Percentiles rank a stretch among this genome's conserved stretches.
phyloP scores from a whole-genome alignment of 495 filamentous ascomycete species.

The Hypoxylon subgilvum region DNA sequence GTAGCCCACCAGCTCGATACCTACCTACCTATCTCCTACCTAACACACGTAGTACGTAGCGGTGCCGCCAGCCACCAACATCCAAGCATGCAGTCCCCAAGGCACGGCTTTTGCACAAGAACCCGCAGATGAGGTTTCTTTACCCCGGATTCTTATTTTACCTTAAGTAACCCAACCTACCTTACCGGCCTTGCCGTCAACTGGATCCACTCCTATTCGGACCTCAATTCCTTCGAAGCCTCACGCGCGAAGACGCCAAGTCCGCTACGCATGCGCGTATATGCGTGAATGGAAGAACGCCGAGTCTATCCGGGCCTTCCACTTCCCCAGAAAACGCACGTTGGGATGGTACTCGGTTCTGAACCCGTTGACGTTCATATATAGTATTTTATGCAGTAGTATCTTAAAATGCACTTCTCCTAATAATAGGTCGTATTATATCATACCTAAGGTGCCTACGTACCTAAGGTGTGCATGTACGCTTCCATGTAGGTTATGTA shows the following conservation, averaged over 20 bases:
- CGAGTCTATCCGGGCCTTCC: constrained; percentile 11
- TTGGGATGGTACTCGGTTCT: constrained; percentile 3
- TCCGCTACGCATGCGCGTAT: constrained; percentile 1
- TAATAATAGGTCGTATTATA: constrained; percentile 27
- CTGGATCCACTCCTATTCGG: constrained; percentile 18
- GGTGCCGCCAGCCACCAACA: neutral
- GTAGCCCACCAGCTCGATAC: constrained; percentile 5
- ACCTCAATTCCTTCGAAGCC: constrained; percentile 14
- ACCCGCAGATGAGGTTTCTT: constrained; percentile 16
- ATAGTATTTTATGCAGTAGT: neutral
- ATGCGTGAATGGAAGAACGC: constrained; percentile 3
- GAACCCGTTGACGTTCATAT: constrained; percentile 3
- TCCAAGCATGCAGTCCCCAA: constrained; percentile 1
- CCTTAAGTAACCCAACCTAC: too few relatives aligned
- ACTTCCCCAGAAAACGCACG: constrained; percentile 21
- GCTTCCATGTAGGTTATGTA: neutral
- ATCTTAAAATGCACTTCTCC: constrained; percentile 9
- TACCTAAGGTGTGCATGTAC: neutral
- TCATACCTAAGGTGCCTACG: neutral
- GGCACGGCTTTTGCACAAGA: too few relatives aligned
- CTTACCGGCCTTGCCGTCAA: constrained; percentile 29
- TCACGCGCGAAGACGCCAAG: constrained; percentile 14
- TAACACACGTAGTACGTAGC: neutral
- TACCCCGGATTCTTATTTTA: constrained; percentile 33
- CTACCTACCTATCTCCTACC: neutral